phyloP scores from a whole-genome alignment of 1,284 basidiomycete genomes.

The Apiotrichum domesticum region DNA sequence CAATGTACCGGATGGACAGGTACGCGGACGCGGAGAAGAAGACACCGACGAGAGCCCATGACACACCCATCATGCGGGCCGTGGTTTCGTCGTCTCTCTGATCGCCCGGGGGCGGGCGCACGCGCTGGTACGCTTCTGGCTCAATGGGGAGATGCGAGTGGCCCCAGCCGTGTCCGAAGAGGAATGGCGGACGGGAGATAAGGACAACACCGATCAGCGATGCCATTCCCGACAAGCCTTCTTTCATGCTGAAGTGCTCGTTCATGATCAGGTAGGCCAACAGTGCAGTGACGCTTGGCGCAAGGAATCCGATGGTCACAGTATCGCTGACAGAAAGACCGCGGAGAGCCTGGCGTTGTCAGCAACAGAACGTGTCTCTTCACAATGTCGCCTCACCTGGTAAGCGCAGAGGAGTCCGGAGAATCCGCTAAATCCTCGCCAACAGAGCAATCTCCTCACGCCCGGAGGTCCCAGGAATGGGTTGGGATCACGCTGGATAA shows the following conservation, averaged over 20 bases:
- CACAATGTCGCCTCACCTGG: constrained; percentile 3
- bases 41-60: constrained; percentile 38
- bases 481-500: constrained; percentile 53
- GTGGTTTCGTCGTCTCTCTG: constrained; percentile 7
- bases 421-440: constrained; percentile 59
- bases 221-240: constrained; percentile 60
- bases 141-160: constrained; percentile 49
- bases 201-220: constrained; percentile 60
- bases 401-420: constrained; percentile 50
- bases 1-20: constrained; percentile 62
- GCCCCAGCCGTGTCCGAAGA: constrained; percentile 46
- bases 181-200: constrained; percentile 60
- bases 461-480: constrained; percentile 64
- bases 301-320: constrained; percentile 67
- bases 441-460: constrained; percentile 56
- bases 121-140: constrained; percentile 57
- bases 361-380: no score
- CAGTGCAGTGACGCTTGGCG: constrained; percentile 63
- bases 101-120: neutral
- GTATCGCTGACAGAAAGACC: constrained; percentile 67
- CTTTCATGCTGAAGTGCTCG: constrained; percentile 57
- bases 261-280: constrained; percentile 62
- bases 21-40: constrained; percentile 43
- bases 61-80: constrained; percentile 25
- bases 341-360: constrained; percentile 54